phyloP scores from a whole-genome alignment of 2,329 filamentous ascomycete genomes.

The Lachnellula willkommii region DNA sequence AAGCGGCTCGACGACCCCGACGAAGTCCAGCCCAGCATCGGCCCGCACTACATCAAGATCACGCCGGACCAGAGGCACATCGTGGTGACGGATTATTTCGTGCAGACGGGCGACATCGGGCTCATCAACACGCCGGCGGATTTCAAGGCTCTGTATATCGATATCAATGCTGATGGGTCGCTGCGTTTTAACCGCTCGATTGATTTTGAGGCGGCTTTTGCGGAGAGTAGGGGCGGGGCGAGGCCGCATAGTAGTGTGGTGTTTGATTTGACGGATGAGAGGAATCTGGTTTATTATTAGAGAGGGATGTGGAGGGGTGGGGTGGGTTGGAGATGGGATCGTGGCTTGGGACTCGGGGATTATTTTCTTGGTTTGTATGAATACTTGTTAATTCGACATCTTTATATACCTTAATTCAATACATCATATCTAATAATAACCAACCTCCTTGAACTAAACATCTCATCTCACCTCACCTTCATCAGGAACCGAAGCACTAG shows the following conservation, averaged over 20 bases:
- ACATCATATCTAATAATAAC: no score
- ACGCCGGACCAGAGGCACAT: conserved; percentile 60
- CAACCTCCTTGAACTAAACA: no score
- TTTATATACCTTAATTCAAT: no score
- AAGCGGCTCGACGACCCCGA: conserved; percentile 57
- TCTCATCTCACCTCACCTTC: no score
- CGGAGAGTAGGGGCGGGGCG: conserved; percentile 43
- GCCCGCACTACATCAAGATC: conserved; percentile 60
- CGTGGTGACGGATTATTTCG: conserved; percentile 61
- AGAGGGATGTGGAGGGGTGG: background rate
- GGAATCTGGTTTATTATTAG: background rate
- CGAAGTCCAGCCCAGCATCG: conserved; percentile 53
- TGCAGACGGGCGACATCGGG: conserved; percentile 56
- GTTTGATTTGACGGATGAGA: background rate
- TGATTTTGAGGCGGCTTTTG: conserved; percentile 50
- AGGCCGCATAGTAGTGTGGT: background rate
- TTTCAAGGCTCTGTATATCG: conserved; percentile 58
- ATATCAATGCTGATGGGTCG: conserved; percentile 49
- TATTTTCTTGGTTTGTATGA: no score
- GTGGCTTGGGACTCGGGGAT: no score
- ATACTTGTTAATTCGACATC: no score
- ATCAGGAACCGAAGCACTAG: no score
- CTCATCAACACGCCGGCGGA: conserved; percentile 52
- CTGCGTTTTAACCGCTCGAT: conserved; percentile 56
- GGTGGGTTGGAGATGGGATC: background rate